These are phyloP conservation scores for Sporothrix pallida DNA, from an alignment of 2,329 filamentous ascomycete species.

Conservation along the genomic window DNA sequence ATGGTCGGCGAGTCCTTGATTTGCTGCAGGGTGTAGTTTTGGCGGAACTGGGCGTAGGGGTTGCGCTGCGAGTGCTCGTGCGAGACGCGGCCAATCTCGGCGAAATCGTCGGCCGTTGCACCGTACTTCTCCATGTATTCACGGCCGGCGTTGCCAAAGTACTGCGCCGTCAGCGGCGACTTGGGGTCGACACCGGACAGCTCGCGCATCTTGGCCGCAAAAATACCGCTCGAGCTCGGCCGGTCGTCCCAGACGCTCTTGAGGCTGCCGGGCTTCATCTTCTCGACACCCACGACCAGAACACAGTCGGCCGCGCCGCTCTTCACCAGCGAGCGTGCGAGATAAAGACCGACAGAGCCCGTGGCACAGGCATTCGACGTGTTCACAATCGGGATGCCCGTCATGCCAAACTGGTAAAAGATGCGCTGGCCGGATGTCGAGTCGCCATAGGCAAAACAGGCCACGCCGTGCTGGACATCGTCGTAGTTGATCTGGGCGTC, in stretches of 20 bases:
- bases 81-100: conserved; percentile 91
- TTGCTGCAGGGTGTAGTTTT: conserved; percentile 88
- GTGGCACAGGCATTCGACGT: conserved; percentile 99
- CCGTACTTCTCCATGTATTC: conserved; percentile 97
- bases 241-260: conserved; percentile 85
- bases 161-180: conserved; percentile 83
- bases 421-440: conserved; percentile 93
- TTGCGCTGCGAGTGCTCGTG: conserved; percentile 89
- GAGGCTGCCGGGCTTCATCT: conserved; percentile 91
- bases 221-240: conserved; percentile 75
- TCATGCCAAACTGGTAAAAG: conserved; percentile 99
- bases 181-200: conserved; percentile 78
- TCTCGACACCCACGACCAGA: conserved; percentile 95
- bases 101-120: conserved; percentile 83
- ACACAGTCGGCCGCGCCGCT: conserved; percentile 86
- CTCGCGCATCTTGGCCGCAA: conserved; percentile 77
- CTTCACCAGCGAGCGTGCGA: conserved; percentile 79
- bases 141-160: conserved; percentile 91
- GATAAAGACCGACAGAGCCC: conserved; percentile 83
- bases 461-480: conserved; percentile 90
- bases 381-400: conserved; percentile 93
- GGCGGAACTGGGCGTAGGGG: conserved; percentile 96
- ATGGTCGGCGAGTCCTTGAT: conserved; percentile 78
- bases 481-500: conserved; percentile 94
- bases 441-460: conserved; percentile 97